Evolutionary conservation across 495 filamentous ascomycete species (phyloP).

Genomic region (Trichoderma reesei): DNA sequence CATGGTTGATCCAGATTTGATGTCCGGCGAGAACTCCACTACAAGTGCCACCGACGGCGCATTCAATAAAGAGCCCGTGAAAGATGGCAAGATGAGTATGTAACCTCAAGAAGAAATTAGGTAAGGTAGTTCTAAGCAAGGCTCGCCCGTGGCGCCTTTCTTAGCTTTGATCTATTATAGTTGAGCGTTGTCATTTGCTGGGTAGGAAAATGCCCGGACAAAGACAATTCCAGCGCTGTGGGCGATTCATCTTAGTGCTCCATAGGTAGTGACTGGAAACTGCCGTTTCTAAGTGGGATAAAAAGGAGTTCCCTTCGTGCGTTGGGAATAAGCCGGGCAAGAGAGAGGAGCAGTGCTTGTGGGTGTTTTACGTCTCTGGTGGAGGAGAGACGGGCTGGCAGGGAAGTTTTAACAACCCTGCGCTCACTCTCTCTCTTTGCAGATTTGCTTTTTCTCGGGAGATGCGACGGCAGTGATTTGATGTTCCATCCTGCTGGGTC

Average conservation of each 20-base stretch:
- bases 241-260: too few relatives aligned
- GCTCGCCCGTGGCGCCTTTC: neutral
- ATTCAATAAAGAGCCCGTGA: too few relatives aligned
- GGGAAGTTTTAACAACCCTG: neutral
- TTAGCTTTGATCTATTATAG: neutral
- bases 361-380: too few relatives aligned
- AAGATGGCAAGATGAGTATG: too few relatives aligned
- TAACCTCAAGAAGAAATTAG: too few relatives aligned
- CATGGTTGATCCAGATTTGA: neutral
- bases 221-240: too few relatives aligned
- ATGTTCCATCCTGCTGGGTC: neutral
- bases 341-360: too few relatives aligned
- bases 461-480: neutral
- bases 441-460: neutral
- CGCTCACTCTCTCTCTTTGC: neutral
- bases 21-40: too few relatives aligned
- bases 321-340: too few relatives aligned
- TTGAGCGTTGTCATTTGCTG: neutral
- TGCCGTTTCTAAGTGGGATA: neutral
- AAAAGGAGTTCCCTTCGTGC: neutral
- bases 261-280: too few relatives aligned
- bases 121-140: neutral
- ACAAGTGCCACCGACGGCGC: too few relatives aligned
- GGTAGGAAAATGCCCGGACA: neutral
- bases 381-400: neutral